Evolutionary conservation across 169 alveolate genomes (phyloP), one percentile per base, ranked within the genome.

Genomic region (Plasmodium fragile): DNA sequence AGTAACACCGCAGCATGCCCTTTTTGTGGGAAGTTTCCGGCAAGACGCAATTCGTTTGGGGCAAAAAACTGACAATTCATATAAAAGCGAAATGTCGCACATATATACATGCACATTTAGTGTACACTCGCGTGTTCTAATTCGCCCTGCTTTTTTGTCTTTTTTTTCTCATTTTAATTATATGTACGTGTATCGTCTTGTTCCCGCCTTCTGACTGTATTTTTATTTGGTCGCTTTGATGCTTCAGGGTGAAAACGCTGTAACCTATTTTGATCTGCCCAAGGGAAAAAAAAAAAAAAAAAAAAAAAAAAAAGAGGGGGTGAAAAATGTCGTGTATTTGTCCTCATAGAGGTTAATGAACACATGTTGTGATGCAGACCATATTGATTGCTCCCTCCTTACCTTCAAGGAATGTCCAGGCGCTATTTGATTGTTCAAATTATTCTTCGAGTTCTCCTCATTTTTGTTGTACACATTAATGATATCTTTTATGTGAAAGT

Each of bases 401-500:
- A 87, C 93, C 81, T 87, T 87, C 80, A 87, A 41, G 16, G 93
- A 55, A 39, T 87, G 93, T 59, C 93, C 93, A 11, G 93, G 93
- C n/a, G 93, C 93, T 25, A 87, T 87, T 78, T 77, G 93, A 78
- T 87, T 36, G 70, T 87, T 87, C 70, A 87, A 78, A 78, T 77
- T 87, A 49, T 59, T 77, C 81, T 87, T 87, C 6, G 85, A 77
- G 41, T 77, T 77, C 32, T 87, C 93, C 59, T 87, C 93, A 77
- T 43, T 77, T 22, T 87, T 87, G 43, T 87, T 87, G 49, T 77
- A 78, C 77, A 87, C 55, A 87, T 87, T 87, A 77, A 87, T 87
- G 65, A 87, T 87, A 4, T 87, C 93, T 78, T 87, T 87, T 53
- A 87, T 78, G 77, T 39, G 49, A 87, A 87, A 87, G 34, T 55